Base-by-base conservation (phyloP, 2,329 filamentous ascomycete species). In the Trichoderma sp. region DNA sequence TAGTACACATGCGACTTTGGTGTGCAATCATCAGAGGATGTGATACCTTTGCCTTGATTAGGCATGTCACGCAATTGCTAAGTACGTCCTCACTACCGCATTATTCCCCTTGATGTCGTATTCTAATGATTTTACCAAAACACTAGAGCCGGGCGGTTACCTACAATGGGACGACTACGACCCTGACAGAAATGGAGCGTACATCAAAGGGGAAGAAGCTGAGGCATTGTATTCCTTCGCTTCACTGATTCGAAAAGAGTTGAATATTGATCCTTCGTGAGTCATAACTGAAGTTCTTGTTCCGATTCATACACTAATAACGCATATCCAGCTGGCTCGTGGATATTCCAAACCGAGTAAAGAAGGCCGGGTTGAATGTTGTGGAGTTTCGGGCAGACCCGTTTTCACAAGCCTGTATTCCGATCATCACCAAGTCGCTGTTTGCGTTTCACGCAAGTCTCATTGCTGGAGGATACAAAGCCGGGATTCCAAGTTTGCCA, bases 1-100 rank as follows among this genome's bases (percentile, higher is more conserved):
- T 71, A 4, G 66, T 68, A 3, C 56, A 57, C 15, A 30, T 67
- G 39, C 24, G 56, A 34, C 62, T 72, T 11, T 63, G 68, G 69
- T 65, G 15, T 2, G 39, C 24, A 1, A 36, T 53, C 9, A 28
- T 28, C 6, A 51, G 26, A 4, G 32, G 14, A 0, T 11, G 18
- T n/a, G 62, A 21, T 24, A 32, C 67, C 9, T 11, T 30, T 60
- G 12, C 51, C 9, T 32, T 63, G 28, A 64, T 32, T 15, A 28
- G 36, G 28, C 34, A 58, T 24, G 34, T 36, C 11, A 32, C 18
- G 6, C 26, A 47, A 0, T 18, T 32, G 26, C 34, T 43, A 2
- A 68, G 18, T 47, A 26, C 24, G 30, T 18, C n/a, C n/a, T 24
- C 4, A 21, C 28, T 1, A 30, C 28, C 43, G 26, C 11, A 6